Evolutionary conservation across 164 flowering plant genomes (phyloP).

Genomic region (Warburgia ugandensis): DNA sequence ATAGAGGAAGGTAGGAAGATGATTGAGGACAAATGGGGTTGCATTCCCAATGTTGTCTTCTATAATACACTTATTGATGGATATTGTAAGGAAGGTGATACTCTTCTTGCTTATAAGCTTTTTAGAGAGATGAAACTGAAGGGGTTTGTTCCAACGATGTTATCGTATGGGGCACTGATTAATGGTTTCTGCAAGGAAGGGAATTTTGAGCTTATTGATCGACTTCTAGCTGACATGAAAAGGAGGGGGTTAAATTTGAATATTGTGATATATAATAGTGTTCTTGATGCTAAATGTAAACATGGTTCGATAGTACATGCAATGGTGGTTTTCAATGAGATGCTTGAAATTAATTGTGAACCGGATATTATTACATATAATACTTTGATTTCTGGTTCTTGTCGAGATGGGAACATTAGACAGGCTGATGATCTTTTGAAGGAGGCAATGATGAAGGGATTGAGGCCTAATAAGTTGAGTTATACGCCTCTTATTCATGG

Average conservation of each 20-base stretch:
- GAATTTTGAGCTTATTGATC: constrained; percentile 39
- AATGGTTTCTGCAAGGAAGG: constrained; percentile 58
- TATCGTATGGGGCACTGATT: constrained; percentile 65
- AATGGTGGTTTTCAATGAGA: constrained; percentile 24
- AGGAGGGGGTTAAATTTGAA: constrained; percentile 42
- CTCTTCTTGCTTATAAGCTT: constrained; percentile 34
- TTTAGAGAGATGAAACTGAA: constrained; percentile 53
- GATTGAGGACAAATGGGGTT: constrained; percentile 71
- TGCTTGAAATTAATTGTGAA: constrained; percentile 38
- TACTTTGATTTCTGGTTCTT: constrained; percentile 41
- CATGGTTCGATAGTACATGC: constrained; percentile 37
- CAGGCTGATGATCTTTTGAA: constrained; percentile 51
- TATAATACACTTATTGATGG: constrained; percentile 76
- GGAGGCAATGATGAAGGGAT: constrained; percentile 32
- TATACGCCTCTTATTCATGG: constrained; percentile 61
- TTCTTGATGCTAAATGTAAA: constrained; percentile 53
- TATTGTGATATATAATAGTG: constrained; percentile 43
- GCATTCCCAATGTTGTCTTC: constrained; percentile 67
- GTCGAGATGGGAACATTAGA: constrained; percentile 40
- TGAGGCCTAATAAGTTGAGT: constrained; percentile 45
- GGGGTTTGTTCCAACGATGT: constrained; percentile 56
- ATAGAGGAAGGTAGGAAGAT: constrained; percentile 58
- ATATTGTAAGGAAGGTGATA: constrained; percentile 55
- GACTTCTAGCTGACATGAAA: constrained; percentile 52
- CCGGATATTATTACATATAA: constrained; percentile 66